Evolutionary conservation across 495 filamentous ascomycete genomes (phyloP).

Genomic region (Platismatia glauca): DNA sequence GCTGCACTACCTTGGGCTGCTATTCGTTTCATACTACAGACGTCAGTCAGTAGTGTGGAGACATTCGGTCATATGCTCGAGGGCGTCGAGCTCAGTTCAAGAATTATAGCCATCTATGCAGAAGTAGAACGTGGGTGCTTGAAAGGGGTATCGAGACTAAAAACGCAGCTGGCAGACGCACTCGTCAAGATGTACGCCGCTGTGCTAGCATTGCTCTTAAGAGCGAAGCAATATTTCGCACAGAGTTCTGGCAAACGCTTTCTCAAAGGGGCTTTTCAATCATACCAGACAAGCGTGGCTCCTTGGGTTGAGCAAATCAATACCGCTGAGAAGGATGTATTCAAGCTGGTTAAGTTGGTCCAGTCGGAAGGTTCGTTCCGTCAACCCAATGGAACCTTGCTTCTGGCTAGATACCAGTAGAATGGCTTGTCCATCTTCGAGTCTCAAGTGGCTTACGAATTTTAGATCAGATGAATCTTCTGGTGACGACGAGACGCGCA

Average conservation of each 20-base stretch:
- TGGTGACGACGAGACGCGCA: neutral
- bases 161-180: conserved; percentile 21
- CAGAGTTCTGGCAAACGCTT: conserved; percentile 9
- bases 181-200: conserved; percentile 22
- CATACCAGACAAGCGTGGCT: conserved; percentile 8
- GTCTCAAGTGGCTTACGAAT: neutral
- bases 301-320: neutral
- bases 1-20: conserved; percentile 25
- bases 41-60: conserved; percentile 1
- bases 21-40: conserved; percentile 20
- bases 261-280: conserved; percentile 8
- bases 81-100: conserved; percentile 18
- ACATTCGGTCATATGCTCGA: conserved; percentile 20
- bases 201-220: conserved; percentile 18
- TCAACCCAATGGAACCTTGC: neutral
- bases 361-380: conserved; percentile 10
- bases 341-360: conserved; percentile 14
- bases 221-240: conserved; percentile 18
- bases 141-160: conserved; percentile 10
- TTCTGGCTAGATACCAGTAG: neutral
- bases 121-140: conserved; percentile 19
- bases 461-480: conserved; percentile 10
- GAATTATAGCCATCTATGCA: conserved; percentile 17
- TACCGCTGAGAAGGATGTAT: conserved; percentile 7
- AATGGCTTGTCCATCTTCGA: too few relatives aligned